Evolutionary conservation across 2,329 filamentous ascomycete species (phyloP).

Genomic region (Amylocarpus encephaloides): DNA sequence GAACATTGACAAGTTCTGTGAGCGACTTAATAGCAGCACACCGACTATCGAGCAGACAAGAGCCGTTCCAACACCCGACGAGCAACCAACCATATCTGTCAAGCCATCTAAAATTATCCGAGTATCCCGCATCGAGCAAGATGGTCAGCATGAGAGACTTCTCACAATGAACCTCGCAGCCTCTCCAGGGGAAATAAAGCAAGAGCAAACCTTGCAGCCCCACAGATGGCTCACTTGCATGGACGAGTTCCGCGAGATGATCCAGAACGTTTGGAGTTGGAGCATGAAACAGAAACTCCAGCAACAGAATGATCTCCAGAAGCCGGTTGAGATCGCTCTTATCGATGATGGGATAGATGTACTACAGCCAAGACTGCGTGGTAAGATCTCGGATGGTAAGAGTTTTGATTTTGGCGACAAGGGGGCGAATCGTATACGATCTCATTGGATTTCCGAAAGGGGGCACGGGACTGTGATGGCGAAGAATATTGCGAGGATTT

Average conservation of each 20-base stretch:
- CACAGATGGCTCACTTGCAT: slow-evolving; percentile 19
- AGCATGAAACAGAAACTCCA: too few relatives aligned
- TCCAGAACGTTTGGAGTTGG: slow-evolving; percentile 11
- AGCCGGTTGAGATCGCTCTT: slow-evolving; percentile 27
- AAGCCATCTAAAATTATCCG: not conserved
- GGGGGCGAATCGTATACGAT: slow-evolving; percentile 4
- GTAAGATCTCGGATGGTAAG: slow-evolving; percentile 24
- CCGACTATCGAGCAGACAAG: too few relatives aligned
- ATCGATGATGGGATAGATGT: slow-evolving; percentile 37
- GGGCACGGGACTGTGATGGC: slow-evolving; percentile 32
- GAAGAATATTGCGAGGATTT: slow-evolving; percentile 25
- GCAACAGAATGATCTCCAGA: too few relatives aligned
- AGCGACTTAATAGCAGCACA: too few relatives aligned
- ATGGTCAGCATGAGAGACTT: too few relatives aligned
- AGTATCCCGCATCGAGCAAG: not conserved
- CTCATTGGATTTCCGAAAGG: slow-evolving; percentile 28
- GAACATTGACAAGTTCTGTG: too few relatives aligned
- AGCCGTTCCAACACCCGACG: too few relatives aligned
- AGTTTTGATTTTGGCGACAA: slow-evolving; percentile 23
- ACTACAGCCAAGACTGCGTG: slow-evolving; percentile 20
- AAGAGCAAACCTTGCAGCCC: not conserved
- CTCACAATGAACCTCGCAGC: not conserved
- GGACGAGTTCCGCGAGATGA: slow-evolving; percentile 19
- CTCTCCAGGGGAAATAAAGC: not conserved
- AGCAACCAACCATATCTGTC: not conserved